phyloP scores from a whole-genome alignment of 768 basidiomycete species.

The Steccherinum ochraceum region DNA sequence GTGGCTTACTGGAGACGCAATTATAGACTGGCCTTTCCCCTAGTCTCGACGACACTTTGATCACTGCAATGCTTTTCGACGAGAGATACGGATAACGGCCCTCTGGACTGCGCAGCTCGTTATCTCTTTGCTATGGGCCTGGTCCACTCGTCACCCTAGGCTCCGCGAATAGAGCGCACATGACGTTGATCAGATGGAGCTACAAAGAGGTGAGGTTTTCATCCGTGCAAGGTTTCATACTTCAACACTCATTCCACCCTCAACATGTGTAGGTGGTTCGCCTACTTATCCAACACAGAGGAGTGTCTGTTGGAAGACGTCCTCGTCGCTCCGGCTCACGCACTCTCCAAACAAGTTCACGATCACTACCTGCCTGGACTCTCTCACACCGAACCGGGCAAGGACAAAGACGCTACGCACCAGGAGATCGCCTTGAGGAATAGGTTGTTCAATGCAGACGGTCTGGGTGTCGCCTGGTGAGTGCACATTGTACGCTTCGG shows the following conservation, averaged over 20 bases:
- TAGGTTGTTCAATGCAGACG: constrained; percentile 21
- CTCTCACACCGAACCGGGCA: constrained; percentile 18
- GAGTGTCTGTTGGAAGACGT: constrained; percentile 24
- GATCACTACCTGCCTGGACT: constrained; percentile 22
- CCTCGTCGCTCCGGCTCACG: constrained; percentile 19
- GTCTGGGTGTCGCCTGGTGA: constrained; percentile 20
- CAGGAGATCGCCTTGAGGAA: constrained; percentile 19
- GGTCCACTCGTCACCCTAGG: too few relatives aligned
- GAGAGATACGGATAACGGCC: too few relatives aligned
- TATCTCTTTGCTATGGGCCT: too few relatives aligned
- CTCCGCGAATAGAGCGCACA: too few relatives aligned
- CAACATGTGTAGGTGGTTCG: constrained; percentile 26
- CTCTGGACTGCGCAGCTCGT: too few relatives aligned
- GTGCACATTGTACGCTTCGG: neutral
- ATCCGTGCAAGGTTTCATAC: neutral
- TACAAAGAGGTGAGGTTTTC: neutral
- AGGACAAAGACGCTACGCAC: constrained; percentile 10
- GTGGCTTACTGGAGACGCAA: too few relatives aligned
- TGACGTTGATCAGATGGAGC: neutral
- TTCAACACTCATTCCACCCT: neutral
- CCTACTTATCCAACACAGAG: constrained; percentile 23
- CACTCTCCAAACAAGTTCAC: constrained; percentile 23
- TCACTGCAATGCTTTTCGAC: too few relatives aligned
- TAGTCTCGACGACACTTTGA: too few relatives aligned
- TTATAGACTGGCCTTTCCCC: too few relatives aligned